Evolutionary conservation across 2,329 filamentous ascomycete genomes (phyloP), one percentile per base, ranked within the genome.

Genomic region (Corinectria fuckeliana): DNA sequence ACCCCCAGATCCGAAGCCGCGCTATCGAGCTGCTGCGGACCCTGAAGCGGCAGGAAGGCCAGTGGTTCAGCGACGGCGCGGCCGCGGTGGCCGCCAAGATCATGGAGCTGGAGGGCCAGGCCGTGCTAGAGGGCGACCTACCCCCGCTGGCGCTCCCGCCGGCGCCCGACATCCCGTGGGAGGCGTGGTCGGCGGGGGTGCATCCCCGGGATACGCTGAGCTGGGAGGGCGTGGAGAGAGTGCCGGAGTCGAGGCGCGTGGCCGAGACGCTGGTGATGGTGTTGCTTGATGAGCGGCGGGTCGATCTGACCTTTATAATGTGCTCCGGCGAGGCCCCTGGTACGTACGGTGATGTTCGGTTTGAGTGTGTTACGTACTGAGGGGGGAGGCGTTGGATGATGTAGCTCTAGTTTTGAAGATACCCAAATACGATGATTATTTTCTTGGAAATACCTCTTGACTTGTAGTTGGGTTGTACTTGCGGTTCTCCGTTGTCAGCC

Each of bases 1-100:
- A 76, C 54, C 70, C 73, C 0, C 49, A 66, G 23, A 44, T 75
- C 1, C 67, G 74, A 2, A 63, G 71, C 13, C 61, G 69, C 3
- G 70, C 67, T 1, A 48, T 75, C 5, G 36, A 49, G 4, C 60
- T 75, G 3, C 47, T 76, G 5, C 41, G 55, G 13, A 57, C 53
- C 20, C 50, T 69, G 16, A 72, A 71, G n/a, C 55, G 74, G 16
- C 72, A 73, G 13, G 74, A 75, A 28, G 74, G 73, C 2, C 64
- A 71, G 57, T 76, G 73, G 74, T 65, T 67, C 54, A 75, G 74
- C 44, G 63, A 66, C n/a, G 70, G 65, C 2, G 64, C 70, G 2
- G 69, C 71, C 7, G 63, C 58, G 3, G 74, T 73, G 2, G 50
- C 48, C 0, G 44, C 60, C 5, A 59, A 49, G 5, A 68, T 67